These are phyloP conservation scores for Cladosporium sp. DNA, from an alignment of 2,329 filamentous ascomycete species.

Conservation along the genomic window DNA sequence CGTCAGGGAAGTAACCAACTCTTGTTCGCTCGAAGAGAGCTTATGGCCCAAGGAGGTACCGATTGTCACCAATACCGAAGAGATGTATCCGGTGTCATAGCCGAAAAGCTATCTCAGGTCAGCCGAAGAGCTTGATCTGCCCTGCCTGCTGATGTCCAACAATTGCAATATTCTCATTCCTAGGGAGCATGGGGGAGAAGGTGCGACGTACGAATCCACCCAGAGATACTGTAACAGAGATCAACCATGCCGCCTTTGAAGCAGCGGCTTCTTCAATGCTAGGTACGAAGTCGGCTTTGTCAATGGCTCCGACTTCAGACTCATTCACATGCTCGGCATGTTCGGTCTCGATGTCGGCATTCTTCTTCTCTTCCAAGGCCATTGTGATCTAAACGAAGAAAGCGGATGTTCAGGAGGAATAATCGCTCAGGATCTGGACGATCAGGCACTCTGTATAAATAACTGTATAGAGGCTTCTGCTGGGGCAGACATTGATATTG, in stretches of 20 bases:
- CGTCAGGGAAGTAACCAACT: constrained; percentile 48
- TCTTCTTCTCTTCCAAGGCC: constrained; percentile 1
- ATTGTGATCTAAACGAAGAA: background rate
- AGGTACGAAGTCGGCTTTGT: constrained; percentile 23
- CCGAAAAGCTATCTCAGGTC: constrained; percentile 22
- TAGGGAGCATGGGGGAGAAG: background rate
- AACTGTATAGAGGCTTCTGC: background rate
- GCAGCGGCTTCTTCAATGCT: constrained; percentile 35
- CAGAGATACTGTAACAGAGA: constrained; percentile 32
- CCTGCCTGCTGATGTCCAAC: background rate
- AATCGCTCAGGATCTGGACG: background rate
- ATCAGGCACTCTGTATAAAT: background rate
- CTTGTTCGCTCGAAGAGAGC: constrained; percentile 40
- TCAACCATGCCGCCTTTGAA: constrained; percentile 35
- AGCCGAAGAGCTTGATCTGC: background rate
- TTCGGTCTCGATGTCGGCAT: constrained; percentile 6
- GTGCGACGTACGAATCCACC: constrained; percentile 24
- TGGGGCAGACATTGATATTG: background rate
- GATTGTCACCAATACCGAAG: constrained; percentile 39
- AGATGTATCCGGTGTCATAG: constrained; percentile 45
- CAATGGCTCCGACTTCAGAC: constrained; percentile 3
- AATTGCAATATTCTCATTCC: background rate
- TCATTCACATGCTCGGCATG: constrained; percentile 5
- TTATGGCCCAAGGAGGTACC: constrained; percentile 34
- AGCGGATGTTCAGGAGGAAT: background rate